Conservation (phyloP, 1,284 basidiomycete species). For the Cerrena zonata region DNA sequence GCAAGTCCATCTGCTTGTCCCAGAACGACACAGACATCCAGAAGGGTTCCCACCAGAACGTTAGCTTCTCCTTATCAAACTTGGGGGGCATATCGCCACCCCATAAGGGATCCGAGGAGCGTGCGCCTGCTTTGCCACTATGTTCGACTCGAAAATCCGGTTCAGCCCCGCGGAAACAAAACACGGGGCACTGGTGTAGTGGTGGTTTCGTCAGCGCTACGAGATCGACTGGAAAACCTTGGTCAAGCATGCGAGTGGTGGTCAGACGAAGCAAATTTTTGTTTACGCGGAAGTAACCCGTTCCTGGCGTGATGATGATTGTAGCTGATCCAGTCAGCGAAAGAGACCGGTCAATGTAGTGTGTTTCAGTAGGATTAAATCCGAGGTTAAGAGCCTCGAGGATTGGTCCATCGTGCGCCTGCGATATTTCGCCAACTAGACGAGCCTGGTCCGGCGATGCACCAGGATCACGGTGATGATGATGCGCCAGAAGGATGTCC, state of each 20-base stretch:
- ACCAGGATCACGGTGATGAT: conserved; percentile 61
- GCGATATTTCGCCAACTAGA: conserved; percentile 73
- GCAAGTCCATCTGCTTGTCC: conserved; percentile 81
- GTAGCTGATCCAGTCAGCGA: conserved; percentile 86
- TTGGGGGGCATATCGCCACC: conserved; percentile 55
- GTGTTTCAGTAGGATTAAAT: conserved; percentile 88
- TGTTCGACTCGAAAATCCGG: conserved; percentile 36
- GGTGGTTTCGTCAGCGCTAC: conserved; percentile 90
- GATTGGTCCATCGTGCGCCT: conserved; percentile 91
- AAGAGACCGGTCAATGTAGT: conserved; percentile 93
- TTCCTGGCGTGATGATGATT: conserved; percentile 88
- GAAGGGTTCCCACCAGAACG: conserved; percentile 83
- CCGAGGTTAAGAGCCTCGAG: conserved; percentile 92
- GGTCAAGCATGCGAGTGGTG: conserved; percentile 92
- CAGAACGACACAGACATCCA: conserved; percentile 79
- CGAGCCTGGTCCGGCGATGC: conserved; percentile 49
- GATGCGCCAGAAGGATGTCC: conserved; percentile 81
- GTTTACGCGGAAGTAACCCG: conserved; percentile 88
- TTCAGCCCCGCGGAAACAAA: conserved; percentile 67
- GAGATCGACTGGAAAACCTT: conserved; percentile 86
- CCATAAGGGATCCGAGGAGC: conserved; percentile 75
- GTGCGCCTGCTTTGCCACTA: conserved; percentile 40
- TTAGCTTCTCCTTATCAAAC: conserved; percentile 32
- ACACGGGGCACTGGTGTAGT: conserved; percentile 85
- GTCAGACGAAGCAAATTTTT: conserved; percentile 88